Conservation (phyloP, 1,284 basidiomycete genomes). For the Moniliophthora roreri region DNA sequence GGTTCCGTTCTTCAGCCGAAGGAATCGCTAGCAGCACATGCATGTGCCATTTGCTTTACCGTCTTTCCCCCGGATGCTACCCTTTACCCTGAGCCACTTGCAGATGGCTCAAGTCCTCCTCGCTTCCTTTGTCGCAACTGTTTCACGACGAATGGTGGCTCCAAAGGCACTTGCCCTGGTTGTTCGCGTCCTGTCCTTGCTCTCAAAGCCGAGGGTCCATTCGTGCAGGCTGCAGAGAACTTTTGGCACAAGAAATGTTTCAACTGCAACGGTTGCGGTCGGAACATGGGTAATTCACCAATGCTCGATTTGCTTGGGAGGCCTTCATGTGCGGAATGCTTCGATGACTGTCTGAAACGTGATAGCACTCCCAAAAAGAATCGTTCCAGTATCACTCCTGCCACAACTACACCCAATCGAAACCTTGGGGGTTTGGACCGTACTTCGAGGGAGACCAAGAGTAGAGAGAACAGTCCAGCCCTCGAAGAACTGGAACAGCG, state of each 20-base stretch:
- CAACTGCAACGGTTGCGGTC: slow-evolving; percentile 67
- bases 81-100: slow-evolving; percentile 73
- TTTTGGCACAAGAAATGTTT: slow-evolving; percentile 83
- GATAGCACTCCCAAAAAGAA: slow-evolving; percentile 46
- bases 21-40: slow-evolving; percentile 63
- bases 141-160: slow-evolving; percentile 69
- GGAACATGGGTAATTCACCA: slow-evolving; percentile 68
- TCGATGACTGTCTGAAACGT: slow-evolving; percentile 67
- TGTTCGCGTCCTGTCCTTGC: slow-evolving; percentile 70
- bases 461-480: slow-evolving; percentile 50
- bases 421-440: slow-evolving; percentile 40
- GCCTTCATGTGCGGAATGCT: slow-evolving; percentile 75
- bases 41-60: slow-evolving; percentile 62
- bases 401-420: slow-evolving; percentile 18
- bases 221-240: slow-evolving; percentile 63
- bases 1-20: slow-evolving; percentile 80
- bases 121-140: slow-evolving; percentile 73
- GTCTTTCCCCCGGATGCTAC: slow-evolving; percentile 77
- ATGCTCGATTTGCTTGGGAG: slow-evolving; percentile 80
- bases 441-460: slow-evolving; percentile 31
- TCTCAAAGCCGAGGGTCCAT: slow-evolving; percentile 73
- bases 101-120: slow-evolving; percentile 34
- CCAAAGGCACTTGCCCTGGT: slow-evolving; percentile 66
- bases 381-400: slow-evolving; percentile 20
- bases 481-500: slow-evolving; percentile 57